Percentiles rank a stretch among this genome's conserved stretches.
These are phyloP conservation scores for Discostella stelligeroides DNA, from an alignment of 108 stramenopile species.

Conservation along the genomic window DNA sequence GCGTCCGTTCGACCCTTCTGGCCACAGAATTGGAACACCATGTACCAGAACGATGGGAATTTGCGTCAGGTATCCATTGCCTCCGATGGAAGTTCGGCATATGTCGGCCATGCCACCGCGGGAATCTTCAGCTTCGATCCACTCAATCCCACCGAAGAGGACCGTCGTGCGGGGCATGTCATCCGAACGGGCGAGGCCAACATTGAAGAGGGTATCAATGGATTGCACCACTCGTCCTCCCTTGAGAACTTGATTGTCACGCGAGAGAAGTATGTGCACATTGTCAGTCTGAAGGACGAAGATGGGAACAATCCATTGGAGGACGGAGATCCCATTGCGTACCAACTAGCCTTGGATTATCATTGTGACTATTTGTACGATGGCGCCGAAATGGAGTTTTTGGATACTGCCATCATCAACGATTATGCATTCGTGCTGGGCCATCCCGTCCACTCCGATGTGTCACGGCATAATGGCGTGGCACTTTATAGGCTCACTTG, in stretches of 20 bases:
- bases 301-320: constrained; percentile 37
- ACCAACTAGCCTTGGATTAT: constrained; percentile 43
- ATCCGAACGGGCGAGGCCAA: constrained; percentile 19
- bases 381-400: constrained; percentile 36
- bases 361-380: constrained; percentile 47
- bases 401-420: constrained; percentile 50
- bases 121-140: constrained; percentile 45
- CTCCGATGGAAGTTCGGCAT: constrained; percentile 34
- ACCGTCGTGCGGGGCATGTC: constrained; percentile 19
- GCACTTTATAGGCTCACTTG: constrained; percentile 51
- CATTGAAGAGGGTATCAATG: constrained; percentile 37
- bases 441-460: constrained; percentile 20
- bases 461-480: constrained; percentile 42
- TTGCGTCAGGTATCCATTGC: constrained; percentile 31
- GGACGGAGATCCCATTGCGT: constrained; percentile 20
- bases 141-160: constrained; percentile 22
- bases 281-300: constrained; percentile 32
- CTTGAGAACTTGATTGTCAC: constrained; percentile 40
- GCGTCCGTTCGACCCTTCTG: constrained; percentile 21
- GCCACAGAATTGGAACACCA: constrained; percentile 21
- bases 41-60: constrained; percentile 27
- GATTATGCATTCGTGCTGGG: constrained; percentile 52
- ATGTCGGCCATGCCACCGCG: constrained; percentile 32
- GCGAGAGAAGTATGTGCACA: constrained; percentile 29
- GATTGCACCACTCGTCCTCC: constrained; percentile 40